Percentiles rank a stretch among this genome's conserved stretches.
phyloP scores from a whole-genome alignment of 371 early-diverging fungal species.

The Syncephalastrum contaminatum region DNA sequence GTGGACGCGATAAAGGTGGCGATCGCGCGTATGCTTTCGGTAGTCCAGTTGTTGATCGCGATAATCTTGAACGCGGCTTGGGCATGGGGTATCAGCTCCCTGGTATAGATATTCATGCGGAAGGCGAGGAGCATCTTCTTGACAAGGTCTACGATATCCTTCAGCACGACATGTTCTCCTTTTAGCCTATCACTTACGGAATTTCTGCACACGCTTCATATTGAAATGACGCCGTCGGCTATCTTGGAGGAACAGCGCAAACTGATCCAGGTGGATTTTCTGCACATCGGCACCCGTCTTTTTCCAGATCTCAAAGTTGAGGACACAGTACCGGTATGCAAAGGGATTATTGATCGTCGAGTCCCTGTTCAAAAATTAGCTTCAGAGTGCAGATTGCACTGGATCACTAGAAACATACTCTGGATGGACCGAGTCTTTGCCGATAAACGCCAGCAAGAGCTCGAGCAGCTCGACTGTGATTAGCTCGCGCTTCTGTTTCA shows the following conservation, averaged over 20 bases:
- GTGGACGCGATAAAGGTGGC: conserved; percentile 72
- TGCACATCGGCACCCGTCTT: conserved; percentile 61
- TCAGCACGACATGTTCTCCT: not conserved
- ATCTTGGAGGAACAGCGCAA: conserved; percentile 60
- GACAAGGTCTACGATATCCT: conserved; percentile 44
- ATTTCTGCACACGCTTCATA: conserved; percentile 57
- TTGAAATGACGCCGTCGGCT: conserved; percentile 62
- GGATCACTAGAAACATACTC: conserved; percentile 42
- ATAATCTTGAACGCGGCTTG: conserved; percentile 58
- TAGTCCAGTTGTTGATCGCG: conserved; percentile 58
- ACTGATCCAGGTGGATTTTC: conserved; percentile 61
- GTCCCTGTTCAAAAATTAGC: conserved; percentile 27
- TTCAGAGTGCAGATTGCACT: too few species aligned
- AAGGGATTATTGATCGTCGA: conserved; percentile 66
- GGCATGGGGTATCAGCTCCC: conserved; percentile 54
- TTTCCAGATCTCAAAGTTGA: conserved; percentile 77
- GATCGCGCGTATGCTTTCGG: conserved; percentile 64
- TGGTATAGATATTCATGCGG: conserved; percentile 58
- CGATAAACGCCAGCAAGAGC: conserved; percentile 63
- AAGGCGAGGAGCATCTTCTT: conserved; percentile 65
- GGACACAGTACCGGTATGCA: conserved; percentile 63
- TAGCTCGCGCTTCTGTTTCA: conserved; percentile 64
- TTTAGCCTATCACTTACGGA: conserved; percentile 45
- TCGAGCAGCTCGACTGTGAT: conserved; percentile 63
- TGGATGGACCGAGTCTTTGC: conserved; percentile 51